These are phyloP conservation scores for Hypoxylon crocopeplum DNA, from an alignment of 495 filamentous ascomycete genomes.

Conservation along the genomic window DNA sequence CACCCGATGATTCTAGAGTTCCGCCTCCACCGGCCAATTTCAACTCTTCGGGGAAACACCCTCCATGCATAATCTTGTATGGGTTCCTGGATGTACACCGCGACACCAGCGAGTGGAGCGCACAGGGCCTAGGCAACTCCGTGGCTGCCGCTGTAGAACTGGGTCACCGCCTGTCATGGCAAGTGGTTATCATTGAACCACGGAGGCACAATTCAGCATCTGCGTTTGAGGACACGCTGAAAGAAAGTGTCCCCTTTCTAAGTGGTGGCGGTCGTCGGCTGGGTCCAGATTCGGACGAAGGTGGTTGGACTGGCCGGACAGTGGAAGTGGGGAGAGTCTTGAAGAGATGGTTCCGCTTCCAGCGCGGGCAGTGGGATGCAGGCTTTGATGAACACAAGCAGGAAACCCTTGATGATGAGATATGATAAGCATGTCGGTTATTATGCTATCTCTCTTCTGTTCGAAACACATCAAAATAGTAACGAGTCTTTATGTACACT, in stretches of 20 bases:
- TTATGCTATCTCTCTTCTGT: slow-evolving; percentile 8
- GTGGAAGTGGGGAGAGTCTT: slow-evolving; percentile 69
- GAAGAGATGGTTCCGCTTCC: slow-evolving; percentile 76
- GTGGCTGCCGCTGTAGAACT: slow-evolving; percentile 72
- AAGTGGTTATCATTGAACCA: slow-evolving; percentile 45
- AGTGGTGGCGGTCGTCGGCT: slow-evolving; percentile 61
- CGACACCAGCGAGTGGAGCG: slow-evolving; percentile 80
- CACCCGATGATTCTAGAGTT: slow-evolving; percentile 33
- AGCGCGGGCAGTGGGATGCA: slow-evolving; percentile 43
- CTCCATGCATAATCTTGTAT: slow-evolving; percentile 64
- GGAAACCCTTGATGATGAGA: not conserved
- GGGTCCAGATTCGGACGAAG: slow-evolving; percentile 57
- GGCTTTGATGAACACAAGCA: slow-evolving; percentile 9
- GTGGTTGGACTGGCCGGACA: slow-evolving; percentile 69
- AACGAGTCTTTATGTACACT: slow-evolving; percentile 8
- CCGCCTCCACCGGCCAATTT: slow-evolving; percentile 31
- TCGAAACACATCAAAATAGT: slow-evolving; percentile 10
- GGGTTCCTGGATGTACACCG: slow-evolving; percentile 72
- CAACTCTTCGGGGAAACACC: not conserved
- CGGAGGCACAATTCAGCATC: slow-evolving; percentile 7
- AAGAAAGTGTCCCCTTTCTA: slow-evolving; percentile 66
- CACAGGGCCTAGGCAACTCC: slow-evolving; percentile 78
- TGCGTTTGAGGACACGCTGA: slow-evolving; percentile 50
- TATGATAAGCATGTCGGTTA: too few relatives aligned
- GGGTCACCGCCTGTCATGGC: slow-evolving; percentile 51